These are phyloP conservation scores for Nakaseomyces uthaithaninus DNA, from an alignment of 1,139 yeast species.

Conservation along the genomic window DNA sequence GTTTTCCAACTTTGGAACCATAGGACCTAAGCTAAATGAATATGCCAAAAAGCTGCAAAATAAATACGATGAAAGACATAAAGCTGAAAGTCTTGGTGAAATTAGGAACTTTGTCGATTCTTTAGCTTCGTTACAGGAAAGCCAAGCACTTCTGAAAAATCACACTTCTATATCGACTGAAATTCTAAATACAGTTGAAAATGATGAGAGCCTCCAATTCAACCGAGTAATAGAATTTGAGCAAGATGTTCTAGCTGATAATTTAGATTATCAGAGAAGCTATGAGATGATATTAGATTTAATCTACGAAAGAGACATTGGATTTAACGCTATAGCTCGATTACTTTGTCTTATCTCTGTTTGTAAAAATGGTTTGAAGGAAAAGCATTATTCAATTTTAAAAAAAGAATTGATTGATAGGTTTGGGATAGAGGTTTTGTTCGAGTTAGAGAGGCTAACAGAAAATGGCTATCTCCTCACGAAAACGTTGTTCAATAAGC, in stretches of 20 bases:
- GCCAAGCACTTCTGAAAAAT: constrained; percentile 60
- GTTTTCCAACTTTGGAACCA: constrained; percentile 67
- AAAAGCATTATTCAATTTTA: constrained; percentile 23
- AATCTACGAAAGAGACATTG: constrained; percentile 23
- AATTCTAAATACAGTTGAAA: constrained; percentile 48
- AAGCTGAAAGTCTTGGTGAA: constrained; percentile 52
- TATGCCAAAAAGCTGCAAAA: constrained; percentile 64
- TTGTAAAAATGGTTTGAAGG: constrained; percentile 24
- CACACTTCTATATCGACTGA: constrained; percentile 74
- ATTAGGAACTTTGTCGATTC: constrained; percentile 66
- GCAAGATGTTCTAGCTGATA: constrained; percentile 38
- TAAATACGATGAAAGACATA: constrained; percentile 56
- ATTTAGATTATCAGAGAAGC: constrained; percentile 19
- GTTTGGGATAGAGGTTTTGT: constrained; percentile 25
- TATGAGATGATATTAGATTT: constrained; percentile 21
- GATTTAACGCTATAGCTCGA: constrained; percentile 16
- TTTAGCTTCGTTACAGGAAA: constrained; percentile 56
- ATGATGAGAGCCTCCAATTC: constrained; percentile 35
- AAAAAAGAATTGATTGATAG: constrained; percentile 26
- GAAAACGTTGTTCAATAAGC: constrained; percentile 12
- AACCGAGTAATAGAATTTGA: constrained; percentile 59
- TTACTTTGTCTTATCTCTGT: constrained; percentile 24
- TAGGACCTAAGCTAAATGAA: constrained; percentile 64
- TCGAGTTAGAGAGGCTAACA: constrained; percentile 23
- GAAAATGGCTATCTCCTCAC: constrained; percentile 18